Percentiles rank a stretch among this genome's conserved stretches.
These are phyloP conservation scores for Cyberlindnera nakhonratchasimensis DNA, from an alignment of 805 yeast species.

Conservation along the genomic window DNA sequence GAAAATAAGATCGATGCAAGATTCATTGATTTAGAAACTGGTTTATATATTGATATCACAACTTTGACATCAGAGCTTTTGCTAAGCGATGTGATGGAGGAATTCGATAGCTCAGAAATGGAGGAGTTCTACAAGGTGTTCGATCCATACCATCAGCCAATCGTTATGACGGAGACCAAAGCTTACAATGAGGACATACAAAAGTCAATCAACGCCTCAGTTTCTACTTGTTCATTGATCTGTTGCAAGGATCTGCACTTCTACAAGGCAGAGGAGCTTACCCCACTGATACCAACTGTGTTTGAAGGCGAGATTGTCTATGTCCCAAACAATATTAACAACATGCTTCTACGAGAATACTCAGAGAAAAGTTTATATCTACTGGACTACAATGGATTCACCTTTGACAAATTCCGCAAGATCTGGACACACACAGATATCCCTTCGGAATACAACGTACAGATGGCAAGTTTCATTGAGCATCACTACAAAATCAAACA, in stretches of 20 bases:
- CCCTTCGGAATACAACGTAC: slow-evolving; percentile 18
- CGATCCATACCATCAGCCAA: slow-evolving; percentile 31
- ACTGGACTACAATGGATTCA: slow-evolving; percentile 37
- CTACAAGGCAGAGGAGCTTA: slow-evolving; percentile 42
- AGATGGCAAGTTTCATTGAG: slow-evolving; percentile 12
- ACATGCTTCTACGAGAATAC: slow-evolving; percentile 49
- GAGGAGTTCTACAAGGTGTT: slow-evolving; percentile 13
- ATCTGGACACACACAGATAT: slow-evolving; percentile 20
- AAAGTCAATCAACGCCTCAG: slow-evolving; percentile 29
- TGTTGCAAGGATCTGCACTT: slow-evolving; percentile 66
- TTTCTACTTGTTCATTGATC: slow-evolving; percentile 27
- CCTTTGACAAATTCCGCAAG: slow-evolving; percentile 30
- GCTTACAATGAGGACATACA: slow-evolving; percentile 34
- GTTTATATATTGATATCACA: slow-evolving; percentile 70
- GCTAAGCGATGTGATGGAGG: slow-evolving; percentile 2
- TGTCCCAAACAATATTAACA: slow-evolving; percentile 46
- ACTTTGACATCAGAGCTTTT: slow-evolving; percentile 33
- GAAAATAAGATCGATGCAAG: slow-evolving; percentile 68
- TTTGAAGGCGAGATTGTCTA: slow-evolving; percentile 61
- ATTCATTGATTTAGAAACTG: slow-evolving; percentile 66
- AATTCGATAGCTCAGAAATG: slow-evolving; percentile 8
- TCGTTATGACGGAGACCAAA: slow-evolving; percentile 21
- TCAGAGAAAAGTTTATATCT: slow-evolving; percentile 33
- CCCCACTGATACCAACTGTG: slow-evolving; percentile 48
- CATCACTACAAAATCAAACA: slow-evolving; percentile 20